Conservation (phyloP, 164 flowering plant species). For the Litsea cubeba region DNA sequence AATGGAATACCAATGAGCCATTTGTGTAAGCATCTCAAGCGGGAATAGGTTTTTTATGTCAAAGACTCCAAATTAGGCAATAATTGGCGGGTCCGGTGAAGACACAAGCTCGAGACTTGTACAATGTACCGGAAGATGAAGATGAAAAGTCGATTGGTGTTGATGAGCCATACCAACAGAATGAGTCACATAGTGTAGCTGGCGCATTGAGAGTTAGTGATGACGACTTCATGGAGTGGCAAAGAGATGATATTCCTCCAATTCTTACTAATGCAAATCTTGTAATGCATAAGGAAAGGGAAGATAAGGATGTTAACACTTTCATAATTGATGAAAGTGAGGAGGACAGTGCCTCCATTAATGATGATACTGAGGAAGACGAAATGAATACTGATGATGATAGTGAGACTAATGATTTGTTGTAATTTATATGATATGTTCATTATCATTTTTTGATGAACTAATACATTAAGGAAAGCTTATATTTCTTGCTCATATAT, state of each 20-base stretch:
- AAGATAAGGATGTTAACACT: background rate
- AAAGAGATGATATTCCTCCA: background rate
- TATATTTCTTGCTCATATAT: too few relatives aligned
- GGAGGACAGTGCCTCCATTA: background rate
- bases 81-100: background rate
- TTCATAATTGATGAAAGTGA: background rate
- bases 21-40: too few relatives aligned
- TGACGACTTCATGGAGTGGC: background rate
- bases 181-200: background rate
- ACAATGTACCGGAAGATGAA: background rate
- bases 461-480: too few relatives aligned
- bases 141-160: background rate
- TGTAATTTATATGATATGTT: background rate
- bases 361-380: background rate
- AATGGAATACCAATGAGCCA: background rate
- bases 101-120: background rate
- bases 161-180: background rate
- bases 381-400: background rate
- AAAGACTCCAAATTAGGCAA: background rate
- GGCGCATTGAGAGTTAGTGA: background rate
- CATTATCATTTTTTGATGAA: too few relatives aligned
- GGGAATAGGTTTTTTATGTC: background rate
- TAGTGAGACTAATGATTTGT: background rate
- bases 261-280: background rate
- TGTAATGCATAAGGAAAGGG: background rate